A percentile compares a stretch with the other conserved stretches of the same genome.
phyloP scores from a whole-genome alignment of 805 yeast genomes.

The Candida coquimbonensis region DNA sequence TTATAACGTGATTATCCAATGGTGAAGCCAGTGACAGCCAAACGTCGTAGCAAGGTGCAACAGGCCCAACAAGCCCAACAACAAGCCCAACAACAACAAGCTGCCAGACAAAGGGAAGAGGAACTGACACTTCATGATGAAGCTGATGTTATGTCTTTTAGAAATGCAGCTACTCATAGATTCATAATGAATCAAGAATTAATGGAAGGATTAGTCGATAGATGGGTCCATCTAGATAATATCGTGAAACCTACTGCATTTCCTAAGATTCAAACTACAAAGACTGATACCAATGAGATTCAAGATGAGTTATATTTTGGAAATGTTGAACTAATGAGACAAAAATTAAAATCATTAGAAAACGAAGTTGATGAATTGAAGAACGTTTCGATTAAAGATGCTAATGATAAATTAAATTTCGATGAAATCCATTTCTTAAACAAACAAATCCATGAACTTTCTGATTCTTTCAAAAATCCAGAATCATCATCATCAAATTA shows the following conservation, averaged over 20 bases:
- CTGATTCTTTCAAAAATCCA: conserved; percentile 6
- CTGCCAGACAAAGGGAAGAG: conserved; percentile 13
- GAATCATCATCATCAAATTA: not conserved
- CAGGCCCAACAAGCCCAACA: conserved; percentile 8
- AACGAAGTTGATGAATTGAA: conserved; percentile 13
- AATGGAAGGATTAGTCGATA: conserved; percentile 40
- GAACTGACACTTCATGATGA: conserved; percentile 37
- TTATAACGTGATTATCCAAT: conserved; percentile 2
- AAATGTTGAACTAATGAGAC: conserved; percentile 16
- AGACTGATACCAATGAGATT: conserved; percentile 9
- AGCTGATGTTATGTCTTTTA: conserved; percentile 44
- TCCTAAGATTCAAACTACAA: conserved; percentile 13
- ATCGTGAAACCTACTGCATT: conserved; percentile 35
- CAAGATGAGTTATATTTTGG: conserved; percentile 22
- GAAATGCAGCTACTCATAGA: conserved; percentile 38
- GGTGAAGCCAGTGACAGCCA: conserved; percentile 21
- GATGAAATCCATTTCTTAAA: conserved; percentile 3
- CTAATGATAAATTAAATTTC: conserved; percentile 1
- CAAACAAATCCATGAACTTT: conserved; percentile 6
- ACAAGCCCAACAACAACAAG: conserved; percentile 5
- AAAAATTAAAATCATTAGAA: conserved; percentile 13
- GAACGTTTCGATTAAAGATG: not conserved
- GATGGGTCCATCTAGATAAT: conserved; percentile 37
- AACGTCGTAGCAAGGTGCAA: conserved; percentile 19
- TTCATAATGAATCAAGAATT: conserved; percentile 42